Base-by-base conservation (phyloP, 306 rosid genomes). In the Acacia crassicarpa region DNA sequence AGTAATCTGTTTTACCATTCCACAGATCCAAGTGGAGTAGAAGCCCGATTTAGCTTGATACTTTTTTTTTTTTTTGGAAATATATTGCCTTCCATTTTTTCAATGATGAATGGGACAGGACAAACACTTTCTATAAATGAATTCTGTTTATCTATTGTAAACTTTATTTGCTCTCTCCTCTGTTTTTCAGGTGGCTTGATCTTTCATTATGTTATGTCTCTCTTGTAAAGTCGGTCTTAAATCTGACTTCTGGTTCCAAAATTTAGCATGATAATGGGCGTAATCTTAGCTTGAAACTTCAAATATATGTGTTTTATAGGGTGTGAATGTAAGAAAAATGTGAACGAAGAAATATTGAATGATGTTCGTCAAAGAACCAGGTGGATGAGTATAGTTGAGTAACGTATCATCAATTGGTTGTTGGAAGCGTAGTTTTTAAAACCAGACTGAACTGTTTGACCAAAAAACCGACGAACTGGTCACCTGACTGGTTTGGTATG, bases 71-170 rank as follows among this genome's bases (percentile, higher is more conserved):
- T 35, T 35, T 35, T 33, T 33, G 4, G 48, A 73, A 66, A 75
- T 30, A 76, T 73, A 51, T 61, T 76, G 83, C 72, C 80, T 74
- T 74, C 83, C 27, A 74, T 69, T 12, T 43, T 41, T 69, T 12
- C 25, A n/a, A 25, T 66, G 67, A 78, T 58, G 43, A 81, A 81
- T 33, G 72, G 81, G 68, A 73, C 81, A 63, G 68, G 84, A 45
- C 75, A 84, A 78, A 65, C 73, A 35, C 44, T 19, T 19, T 33
- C 80, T 86, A 83, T 82, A 79, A 45, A 81, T 84, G 76, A 80
- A 65, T 85, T 74, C 17, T 44, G 82, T 80, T 38, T 67, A 81
- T 68, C 87, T 77, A 19, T 63, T 77, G 83, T 81, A 78, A 67
- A 33, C 58, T 75, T 16, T 84, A 80, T 67, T 59, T 56, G 62